Evolutionary conservation across 495 filamentous ascomycete species (phyloP).

Genomic region (Aspergillus sclerotiicarbonarius): DNA sequence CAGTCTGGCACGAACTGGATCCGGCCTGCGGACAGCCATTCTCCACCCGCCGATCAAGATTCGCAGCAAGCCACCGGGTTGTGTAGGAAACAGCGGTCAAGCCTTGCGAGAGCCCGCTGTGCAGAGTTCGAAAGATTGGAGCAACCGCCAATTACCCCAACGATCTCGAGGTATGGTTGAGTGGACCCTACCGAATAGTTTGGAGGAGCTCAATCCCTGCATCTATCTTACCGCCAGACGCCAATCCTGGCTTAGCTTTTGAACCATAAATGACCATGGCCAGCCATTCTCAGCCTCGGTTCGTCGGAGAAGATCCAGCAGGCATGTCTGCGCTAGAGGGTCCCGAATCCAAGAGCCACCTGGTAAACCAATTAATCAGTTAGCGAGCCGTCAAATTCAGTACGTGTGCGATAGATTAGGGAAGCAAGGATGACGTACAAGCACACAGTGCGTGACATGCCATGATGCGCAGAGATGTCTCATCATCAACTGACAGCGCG

Average conservation of each 20-base stretch:
- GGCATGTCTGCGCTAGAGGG: slow-evolving; percentile 19
- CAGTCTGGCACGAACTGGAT: too few species aligned
- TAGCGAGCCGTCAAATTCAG: background rate
- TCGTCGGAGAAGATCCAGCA: slow-evolving; percentile 23
- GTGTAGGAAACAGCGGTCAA: too few species aligned
- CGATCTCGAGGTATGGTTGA: too few species aligned
- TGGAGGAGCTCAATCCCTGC: background rate
- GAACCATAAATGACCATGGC: slow-evolving; percentile 24
- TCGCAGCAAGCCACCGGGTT: too few species aligned
- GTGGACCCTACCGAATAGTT: too few species aligned
- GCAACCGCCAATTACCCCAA: too few species aligned
- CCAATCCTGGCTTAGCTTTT: slow-evolving; percentile 22
- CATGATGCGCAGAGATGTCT: slow-evolving; percentile 38
- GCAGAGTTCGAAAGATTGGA: too few species aligned
- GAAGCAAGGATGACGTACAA: slow-evolving; percentile 22
- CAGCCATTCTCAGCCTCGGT: slow-evolving; percentile 28
- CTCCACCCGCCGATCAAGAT: too few species aligned
- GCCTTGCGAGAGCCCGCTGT: too few species aligned
- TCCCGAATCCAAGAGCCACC: slow-evolving; percentile 36
- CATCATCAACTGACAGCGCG: slow-evolving; percentile 37
- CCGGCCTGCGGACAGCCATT: too few species aligned
- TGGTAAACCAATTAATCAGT: slow-evolving; percentile 12
- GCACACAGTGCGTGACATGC: slow-evolving; percentile 40
- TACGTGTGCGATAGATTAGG: background rate
- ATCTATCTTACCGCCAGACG: slow-evolving; percentile 11